Conservation (phyloP, 2,329 filamentous ascomycete genomes). For the Phaeosphaeriaceae sp. region DNA sequence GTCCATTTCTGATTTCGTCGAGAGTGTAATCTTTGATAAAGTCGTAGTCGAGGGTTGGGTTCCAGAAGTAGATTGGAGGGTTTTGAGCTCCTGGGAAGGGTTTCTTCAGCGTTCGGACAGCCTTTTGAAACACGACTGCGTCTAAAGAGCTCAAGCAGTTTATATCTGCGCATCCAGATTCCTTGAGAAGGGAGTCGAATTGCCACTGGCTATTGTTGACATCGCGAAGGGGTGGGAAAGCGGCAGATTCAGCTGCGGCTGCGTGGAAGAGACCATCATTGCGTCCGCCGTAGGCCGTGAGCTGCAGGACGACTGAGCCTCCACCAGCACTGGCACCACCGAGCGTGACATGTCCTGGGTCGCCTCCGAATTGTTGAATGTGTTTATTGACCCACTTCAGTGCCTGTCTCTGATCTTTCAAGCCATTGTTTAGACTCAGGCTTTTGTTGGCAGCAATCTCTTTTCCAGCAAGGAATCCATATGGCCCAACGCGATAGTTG, state of each 20-base stretch:
- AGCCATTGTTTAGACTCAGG: conserved; percentile 45
- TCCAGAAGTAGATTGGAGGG: conserved; percentile 50
- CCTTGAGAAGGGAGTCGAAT: conserved; percentile 47
- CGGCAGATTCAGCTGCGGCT: conserved; percentile 41
- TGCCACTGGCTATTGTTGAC: conserved; percentile 51
- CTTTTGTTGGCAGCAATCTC: conserved; percentile 34
- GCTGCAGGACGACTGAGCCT: conserved; percentile 46
- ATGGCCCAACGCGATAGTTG: conserved; percentile 50
- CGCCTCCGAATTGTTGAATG: conserved; percentile 48
- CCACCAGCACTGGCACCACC: conserved; percentile 51
- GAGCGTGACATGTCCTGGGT: conserved; percentile 47
- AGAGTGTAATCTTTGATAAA: conserved; percentile 51
- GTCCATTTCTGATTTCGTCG: conserved; percentile 43
- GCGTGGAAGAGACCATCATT: conserved; percentile 47
- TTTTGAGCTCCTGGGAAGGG: conserved; percentile 47
- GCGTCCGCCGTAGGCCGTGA: conserved; percentile 46
- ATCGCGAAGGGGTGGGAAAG: conserved; percentile 49
- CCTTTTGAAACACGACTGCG: conserved; percentile 47
- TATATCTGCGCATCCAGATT: conserved; percentile 47
- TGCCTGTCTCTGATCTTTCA: conserved; percentile 47
- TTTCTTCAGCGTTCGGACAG: conserved; percentile 40
- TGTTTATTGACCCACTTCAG: conserved; percentile 47
- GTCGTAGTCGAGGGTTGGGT: conserved; percentile 52
- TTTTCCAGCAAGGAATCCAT: conserved; percentile 47
- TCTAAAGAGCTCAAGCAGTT: conserved; percentile 48